Evolutionary conservation across 306 rosid genomes (phyloP).

Genomic region (Albizia julibrissin): DNA sequence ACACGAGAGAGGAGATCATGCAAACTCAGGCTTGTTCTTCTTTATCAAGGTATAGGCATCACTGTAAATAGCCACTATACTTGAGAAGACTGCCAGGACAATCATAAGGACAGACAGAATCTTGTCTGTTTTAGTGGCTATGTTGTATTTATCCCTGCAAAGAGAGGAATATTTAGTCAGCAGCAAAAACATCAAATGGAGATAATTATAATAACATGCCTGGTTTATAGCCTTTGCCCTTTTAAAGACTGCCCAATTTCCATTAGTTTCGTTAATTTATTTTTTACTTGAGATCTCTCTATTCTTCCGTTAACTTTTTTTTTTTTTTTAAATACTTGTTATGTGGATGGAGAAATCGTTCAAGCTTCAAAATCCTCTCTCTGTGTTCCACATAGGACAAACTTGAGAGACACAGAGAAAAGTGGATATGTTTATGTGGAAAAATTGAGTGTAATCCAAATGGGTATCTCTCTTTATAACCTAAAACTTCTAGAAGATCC

Average conservation of each 20-base stretch:
- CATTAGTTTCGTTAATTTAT: not conserved
- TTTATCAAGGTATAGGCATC: constrained; percentile 70
- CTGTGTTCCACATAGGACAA: not conserved
- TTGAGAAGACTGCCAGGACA: constrained; percentile 72
- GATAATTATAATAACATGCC: not conserved
- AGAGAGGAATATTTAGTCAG: constrained; percentile 10
- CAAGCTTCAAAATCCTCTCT: not conserved
- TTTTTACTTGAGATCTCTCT: not conserved
- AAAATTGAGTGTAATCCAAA: not conserved
- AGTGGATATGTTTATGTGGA: not conserved
- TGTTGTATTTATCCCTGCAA: constrained; percentile 67
- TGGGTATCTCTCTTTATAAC: not conserved
- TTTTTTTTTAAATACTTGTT: not conserved
- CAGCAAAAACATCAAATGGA: constrained; percentile 7
- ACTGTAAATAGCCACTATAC: constrained; percentile 73
- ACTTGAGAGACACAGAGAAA: not conserved
- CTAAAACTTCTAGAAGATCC: too few relatives aligned
- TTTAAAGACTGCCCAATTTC: not conserved
- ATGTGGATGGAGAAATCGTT: not conserved
- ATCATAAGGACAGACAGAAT: constrained; percentile 68
- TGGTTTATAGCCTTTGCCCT: not conserved
- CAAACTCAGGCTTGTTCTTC: constrained; percentile 33
- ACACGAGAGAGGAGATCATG: constrained; percentile 31
- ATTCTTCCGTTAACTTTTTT: not conserved
- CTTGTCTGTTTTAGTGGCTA: constrained; percentile 77